Evolutionary conservation across 805 yeast species (phyloP), one percentile per base, ranked within the genome.

Genomic region (Saccharomycopsis babjevae): DNA sequence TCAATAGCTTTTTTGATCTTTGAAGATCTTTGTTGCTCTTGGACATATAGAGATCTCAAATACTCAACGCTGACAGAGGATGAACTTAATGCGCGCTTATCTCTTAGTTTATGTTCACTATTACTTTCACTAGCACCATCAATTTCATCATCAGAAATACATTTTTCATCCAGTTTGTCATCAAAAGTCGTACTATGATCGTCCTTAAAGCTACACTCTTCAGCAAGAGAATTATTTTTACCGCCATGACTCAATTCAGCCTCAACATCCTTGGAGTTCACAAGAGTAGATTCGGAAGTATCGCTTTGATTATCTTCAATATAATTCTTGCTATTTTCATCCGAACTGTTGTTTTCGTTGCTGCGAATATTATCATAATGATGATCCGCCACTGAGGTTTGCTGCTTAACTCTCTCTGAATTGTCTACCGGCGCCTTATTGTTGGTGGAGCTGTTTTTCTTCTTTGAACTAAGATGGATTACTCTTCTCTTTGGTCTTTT

Each of bases 401-500:
- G 56, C 15, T n/a, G 56, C 32, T 54, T 54, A 25, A 46, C 28
- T 46, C 8, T 25, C 13, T 20, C 30, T 11, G 52, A 22, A 22
- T 25, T 46, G 32, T 46, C 52, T 32, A 25, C 16, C 2, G 36
- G 22, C 15, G 42, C 16, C 11, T 32, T 30, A 20, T 30, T 43
- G 6, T 30, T 40, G 13, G 16, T 28, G 20, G 52, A 18, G 18
- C 22, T 15, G 5, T 25, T 34, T 7, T 30, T 52, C 59, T 60
- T 56, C 55, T 59, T 57, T 32, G 39, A 55, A 11, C 58, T 55
- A 39, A 71, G 58, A 52, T 66, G 66, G 43, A 73, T 62, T 4
- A 69, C 71, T 22, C 76, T 64, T 32, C 74, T 66, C 43, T 67
- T 65, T 13, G 71, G 73, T 43, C 65, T 66, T 34, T 66, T 62